phyloP scores from a whole-genome alignment of 768 basidiomycete genomes.

The Basidioascus undulatus region DNA sequence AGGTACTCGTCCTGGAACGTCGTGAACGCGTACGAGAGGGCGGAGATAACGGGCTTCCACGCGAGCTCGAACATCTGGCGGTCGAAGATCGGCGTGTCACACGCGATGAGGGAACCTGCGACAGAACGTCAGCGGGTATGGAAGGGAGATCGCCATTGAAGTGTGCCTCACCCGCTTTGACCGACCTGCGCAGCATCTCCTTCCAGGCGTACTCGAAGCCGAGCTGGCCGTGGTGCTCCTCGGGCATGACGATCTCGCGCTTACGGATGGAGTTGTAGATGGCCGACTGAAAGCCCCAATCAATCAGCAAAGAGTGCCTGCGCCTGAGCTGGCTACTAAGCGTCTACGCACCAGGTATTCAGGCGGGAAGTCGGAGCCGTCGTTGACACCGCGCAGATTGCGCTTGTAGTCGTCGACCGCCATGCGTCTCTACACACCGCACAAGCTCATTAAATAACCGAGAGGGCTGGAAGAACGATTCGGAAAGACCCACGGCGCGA shows the following conservation, averaged over 20 bases:
- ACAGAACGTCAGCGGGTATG: background rate
- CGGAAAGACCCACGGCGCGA: constrained; percentile 5
- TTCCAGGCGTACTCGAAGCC: constrained; percentile 99
- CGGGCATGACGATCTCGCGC: constrained; percentile 86
- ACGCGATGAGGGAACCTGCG: constrained; percentile 44
- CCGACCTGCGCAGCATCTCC: constrained; percentile 59
- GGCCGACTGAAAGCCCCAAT: constrained; percentile 30
- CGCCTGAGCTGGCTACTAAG: background rate
- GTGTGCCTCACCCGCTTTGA: constrained; percentile 47
- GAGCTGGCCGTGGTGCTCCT: constrained; percentile 84
- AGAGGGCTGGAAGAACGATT: no score
- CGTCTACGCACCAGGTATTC: constrained; percentile 47
- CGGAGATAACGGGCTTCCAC: constrained; percentile 82
- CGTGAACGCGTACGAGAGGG: constrained; percentile 85
- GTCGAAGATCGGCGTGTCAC: constrained; percentile 61
- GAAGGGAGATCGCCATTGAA: background rate
- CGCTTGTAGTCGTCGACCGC: constrained; percentile 75
- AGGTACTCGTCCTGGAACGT: constrained; percentile 92
- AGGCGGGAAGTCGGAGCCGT: constrained; percentile 50
- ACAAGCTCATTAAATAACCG: no score
- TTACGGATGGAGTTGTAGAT: constrained; percentile 89
- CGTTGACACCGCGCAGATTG: constrained; percentile 83
- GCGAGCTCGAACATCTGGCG: constrained; percentile 77
- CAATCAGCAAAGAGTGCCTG: background rate
- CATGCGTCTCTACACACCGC: constrained; percentile 63